phyloP scores from a whole-genome alignment of 2,329 filamentous ascomycete species.

The Pezicula neosporulosa region DNA sequence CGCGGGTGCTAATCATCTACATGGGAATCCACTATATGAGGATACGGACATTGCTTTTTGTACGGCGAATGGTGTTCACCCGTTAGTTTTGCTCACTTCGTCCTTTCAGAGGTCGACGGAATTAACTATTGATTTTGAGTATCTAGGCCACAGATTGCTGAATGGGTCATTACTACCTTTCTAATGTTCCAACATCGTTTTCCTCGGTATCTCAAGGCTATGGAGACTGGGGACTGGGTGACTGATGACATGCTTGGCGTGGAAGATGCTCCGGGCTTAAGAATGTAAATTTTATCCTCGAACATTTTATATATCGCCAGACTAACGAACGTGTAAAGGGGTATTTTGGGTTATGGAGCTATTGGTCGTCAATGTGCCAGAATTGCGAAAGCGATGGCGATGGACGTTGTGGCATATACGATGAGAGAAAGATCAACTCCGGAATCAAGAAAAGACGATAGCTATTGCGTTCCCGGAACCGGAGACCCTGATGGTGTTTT shows the following conservation, averaged over 20 bases:
- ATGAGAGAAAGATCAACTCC: slow-evolving; percentile 64
- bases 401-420: slow-evolving; percentile 73
- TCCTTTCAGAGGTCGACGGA: too few relatives aligned
- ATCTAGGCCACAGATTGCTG: slow-evolving; percentile 34
- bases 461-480: slow-evolving; percentile 67
- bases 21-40: slow-evolving; percentile 30
- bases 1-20: slow-evolving; percentile 41
- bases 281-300: slow-evolving; percentile 11
- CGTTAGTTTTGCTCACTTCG: slow-evolving; percentile 28
- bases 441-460: slow-evolving; percentile 58
- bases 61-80: slow-evolving; percentile 38
- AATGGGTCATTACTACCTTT: slow-evolving; percentile 37
- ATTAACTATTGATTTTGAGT: too few relatives aligned
- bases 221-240: slow-evolving; percentile 27
- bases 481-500: slow-evolving; percentile 47
- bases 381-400: slow-evolving; percentile 62
- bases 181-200: slow-evolving; percentile 32
- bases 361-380: slow-evolving; percentile 52
- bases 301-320: not conserved
- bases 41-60: slow-evolving; percentile 34
- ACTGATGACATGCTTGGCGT: slow-evolving; percentile 25
- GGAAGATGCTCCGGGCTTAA: slow-evolving; percentile 50
- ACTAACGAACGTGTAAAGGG: not conserved
- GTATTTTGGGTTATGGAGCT: slow-evolving; percentile 45
- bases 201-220: slow-evolving; percentile 24